A percentile compares a stretch with the other conserved stretches of the same genome.
Evolutionary conservation across 371 early-diverging fungal species (phyloP).

Genomic region (Blakeslea trispora): DNA sequence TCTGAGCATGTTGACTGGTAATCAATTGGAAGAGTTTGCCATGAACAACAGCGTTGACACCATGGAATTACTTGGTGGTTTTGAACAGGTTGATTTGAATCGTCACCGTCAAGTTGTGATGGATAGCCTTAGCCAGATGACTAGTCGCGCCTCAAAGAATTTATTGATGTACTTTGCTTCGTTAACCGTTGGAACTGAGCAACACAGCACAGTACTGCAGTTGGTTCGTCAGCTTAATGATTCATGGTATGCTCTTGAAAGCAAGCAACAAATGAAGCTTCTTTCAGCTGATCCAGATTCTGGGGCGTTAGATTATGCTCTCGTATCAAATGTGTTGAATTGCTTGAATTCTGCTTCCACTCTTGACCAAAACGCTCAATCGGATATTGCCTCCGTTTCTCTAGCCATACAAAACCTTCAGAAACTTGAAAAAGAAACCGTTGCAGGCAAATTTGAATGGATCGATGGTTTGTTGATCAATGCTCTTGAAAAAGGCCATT

Average conservation of each 20-base stretch:
- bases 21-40: constrained; percentile 84
- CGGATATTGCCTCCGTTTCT: constrained; percentile 15
- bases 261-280: constrained; percentile 31
- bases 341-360: constrained; percentile 26
- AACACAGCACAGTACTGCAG: constrained; percentile 26
- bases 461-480: constrained; percentile 94
- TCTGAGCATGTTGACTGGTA: constrained; percentile 81
- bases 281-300: constrained; percentile 18
- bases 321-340: constrained; percentile 36
- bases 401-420: constrained; percentile 36
- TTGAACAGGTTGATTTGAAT: constrained; percentile 91
- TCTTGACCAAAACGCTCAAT: constrained; percentile 27
- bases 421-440: constrained; percentile 54
- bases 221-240: constrained; percentile 43
- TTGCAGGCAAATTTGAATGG: constrained; percentile 93
- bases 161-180: constrained; percentile 32
- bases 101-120: constrained; percentile 72
- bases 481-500: constrained; percentile 94
- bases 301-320: constrained; percentile 35
- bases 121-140: constrained; percentile 36
- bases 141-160: constrained; percentile 29
- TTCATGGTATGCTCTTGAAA: constrained; percentile 44
- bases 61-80: constrained; percentile 95
- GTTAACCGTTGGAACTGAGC: constrained; percentile 13
- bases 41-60: constrained; percentile 96